phyloP scores from a whole-genome alignment of 306 rosid species.

The Herpetospermum pedunculosum region DNA sequence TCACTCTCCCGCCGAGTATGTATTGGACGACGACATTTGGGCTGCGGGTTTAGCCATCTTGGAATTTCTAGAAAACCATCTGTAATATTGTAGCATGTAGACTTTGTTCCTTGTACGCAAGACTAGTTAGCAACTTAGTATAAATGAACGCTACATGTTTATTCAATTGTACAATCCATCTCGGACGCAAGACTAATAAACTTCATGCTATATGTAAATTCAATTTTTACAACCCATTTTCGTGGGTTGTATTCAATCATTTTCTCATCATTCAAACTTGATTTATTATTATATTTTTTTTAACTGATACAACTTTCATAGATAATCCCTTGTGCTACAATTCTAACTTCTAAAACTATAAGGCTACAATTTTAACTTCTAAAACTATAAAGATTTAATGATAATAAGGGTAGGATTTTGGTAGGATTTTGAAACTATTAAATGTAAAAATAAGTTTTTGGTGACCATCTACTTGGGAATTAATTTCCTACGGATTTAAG shows the following conservation, averaged over 20 bases:
- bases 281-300: not conserved
- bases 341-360: too few species aligned
- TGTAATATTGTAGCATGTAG: not conserved
- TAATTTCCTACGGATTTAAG: too few species aligned
- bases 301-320: too few species aligned
- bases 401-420: too few species aligned
- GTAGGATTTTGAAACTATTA: too few species aligned
- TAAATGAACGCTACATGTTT: not conserved
- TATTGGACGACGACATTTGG: slow-evolving; percentile 74
- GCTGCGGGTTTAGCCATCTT: slow-evolving; percentile 70
- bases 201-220: not conserved
- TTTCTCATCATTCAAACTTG: not conserved
- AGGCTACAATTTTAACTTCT: too few species aligned
- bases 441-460: too few species aligned
- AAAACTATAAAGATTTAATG: too few species aligned
- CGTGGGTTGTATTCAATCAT: not conserved
- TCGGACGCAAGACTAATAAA: not conserved
- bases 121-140: not conserved
- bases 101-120: not conserved
- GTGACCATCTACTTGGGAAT: too few species aligned
- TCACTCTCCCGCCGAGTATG: slow-evolving; percentile 86
- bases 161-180: slow-evolving; percentile 7
- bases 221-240: not conserved
- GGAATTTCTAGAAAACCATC: slow-evolving; percentile 49
- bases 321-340: too few species aligned